Conservation (phyloP, 805 yeast species). For the Monosporozyma aerobia region DNA sequence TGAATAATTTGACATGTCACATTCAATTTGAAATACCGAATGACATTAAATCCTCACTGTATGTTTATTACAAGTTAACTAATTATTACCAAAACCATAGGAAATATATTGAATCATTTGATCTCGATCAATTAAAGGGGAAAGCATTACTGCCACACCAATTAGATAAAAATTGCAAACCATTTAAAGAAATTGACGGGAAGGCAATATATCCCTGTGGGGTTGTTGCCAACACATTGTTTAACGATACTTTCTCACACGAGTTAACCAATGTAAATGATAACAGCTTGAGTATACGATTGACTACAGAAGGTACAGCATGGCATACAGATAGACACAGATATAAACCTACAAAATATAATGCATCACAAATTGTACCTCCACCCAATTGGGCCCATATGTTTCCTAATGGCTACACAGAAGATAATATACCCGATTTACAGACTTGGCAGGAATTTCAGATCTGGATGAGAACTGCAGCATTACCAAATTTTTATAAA, state of each 20-base stretch:
- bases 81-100: conserved; percentile 93
- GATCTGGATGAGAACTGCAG: conserved; percentile 91
- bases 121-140: conserved; percentile 74
- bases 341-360: conserved; percentile 54
- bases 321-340: conserved; percentile 61
- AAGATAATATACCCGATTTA: conserved; percentile 59
- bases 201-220: conserved; percentile 67
- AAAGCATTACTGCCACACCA: conserved; percentile 45
- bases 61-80: conserved; percentile 74
- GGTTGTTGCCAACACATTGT: conserved; percentile 67
- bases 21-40: conserved; percentile 64
- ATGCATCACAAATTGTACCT: conserved; percentile 54
- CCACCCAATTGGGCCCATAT: conserved; percentile 73
- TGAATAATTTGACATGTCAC: conserved; percentile 40
- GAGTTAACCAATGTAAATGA: conserved; percentile 34
- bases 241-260: conserved; percentile 61
- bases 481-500: conserved; percentile 80
- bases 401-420: conserved; percentile 67
- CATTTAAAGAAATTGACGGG: conserved; percentile 28
- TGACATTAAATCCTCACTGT: conserved; percentile 62
- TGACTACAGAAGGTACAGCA: conserved; percentile 49
- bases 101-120: conserved; percentile 79
- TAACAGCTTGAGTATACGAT: conserved; percentile 25
- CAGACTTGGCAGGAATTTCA: conserved; percentile 60
- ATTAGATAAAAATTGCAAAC: conserved; percentile 36